Percentiles rank a stretch among this genome's conserved stretches.
phyloP scores from a whole-genome alignment of 352 stramenopile species.

The Albugo laibachii region DNA sequence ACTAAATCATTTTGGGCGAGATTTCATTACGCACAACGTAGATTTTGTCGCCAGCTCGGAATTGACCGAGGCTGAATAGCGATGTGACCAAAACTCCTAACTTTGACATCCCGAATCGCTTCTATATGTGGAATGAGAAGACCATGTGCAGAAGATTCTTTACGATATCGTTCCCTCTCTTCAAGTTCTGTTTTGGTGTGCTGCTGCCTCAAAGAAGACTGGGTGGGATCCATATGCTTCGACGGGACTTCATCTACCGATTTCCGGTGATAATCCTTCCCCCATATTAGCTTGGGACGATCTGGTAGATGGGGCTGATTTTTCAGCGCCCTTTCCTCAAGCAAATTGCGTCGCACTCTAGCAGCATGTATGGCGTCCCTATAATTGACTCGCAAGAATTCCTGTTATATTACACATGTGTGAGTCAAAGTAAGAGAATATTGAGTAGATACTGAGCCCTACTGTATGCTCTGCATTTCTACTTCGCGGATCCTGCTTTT shows the following conservation, averaged over 20 bases:
- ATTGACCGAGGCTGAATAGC: conserved; percentile 37
- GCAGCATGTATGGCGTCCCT: conserved; percentile 2
- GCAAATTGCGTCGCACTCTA: not conserved
- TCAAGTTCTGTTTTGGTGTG: conserved; percentile 26
- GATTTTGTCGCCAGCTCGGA: conserved; percentile 32
- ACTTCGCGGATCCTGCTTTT: conserved; percentile 3
- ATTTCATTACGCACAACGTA: conserved; percentile 1
- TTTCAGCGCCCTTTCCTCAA: not conserved
- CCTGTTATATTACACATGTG: not conserved
- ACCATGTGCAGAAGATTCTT: conserved; percentile 30
- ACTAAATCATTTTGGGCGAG: no score
- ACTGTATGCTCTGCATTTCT: conserved; percentile 4
- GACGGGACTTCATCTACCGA: not conserved
- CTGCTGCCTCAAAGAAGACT: conserved; percentile 26
- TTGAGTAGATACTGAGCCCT: not conserved
- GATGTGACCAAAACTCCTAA: conserved; percentile 49
- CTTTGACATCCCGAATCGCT: conserved; percentile 28
- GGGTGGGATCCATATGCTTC: conserved; percentile 21
- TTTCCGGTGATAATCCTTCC: not conserved
- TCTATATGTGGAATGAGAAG: conserved; percentile 22
- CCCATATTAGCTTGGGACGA: no score
- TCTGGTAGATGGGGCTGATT: not conserved
- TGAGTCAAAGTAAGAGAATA: not conserved
- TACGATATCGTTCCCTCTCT: conserved; percentile 13
- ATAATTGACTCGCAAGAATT: not conserved